Evolutionary conservation across 345 rosid genomes (phyloP).

Genomic region (Brassica nigra): DNA sequence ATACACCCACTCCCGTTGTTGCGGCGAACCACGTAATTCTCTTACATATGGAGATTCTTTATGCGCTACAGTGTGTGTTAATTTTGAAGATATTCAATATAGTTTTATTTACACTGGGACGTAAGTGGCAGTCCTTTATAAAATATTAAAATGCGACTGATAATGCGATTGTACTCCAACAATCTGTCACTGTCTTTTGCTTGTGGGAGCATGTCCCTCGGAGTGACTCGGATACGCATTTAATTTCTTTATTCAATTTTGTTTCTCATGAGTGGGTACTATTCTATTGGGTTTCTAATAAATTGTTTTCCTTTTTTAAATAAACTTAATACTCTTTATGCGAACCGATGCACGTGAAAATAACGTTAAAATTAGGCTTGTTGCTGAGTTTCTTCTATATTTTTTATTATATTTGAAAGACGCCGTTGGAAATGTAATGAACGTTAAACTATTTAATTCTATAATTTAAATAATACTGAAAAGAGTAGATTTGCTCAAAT

Average conservation of each 20-base stretch:
- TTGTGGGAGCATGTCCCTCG: slow-evolving; percentile 46
- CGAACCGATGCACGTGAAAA: slow-evolving; percentile 41
- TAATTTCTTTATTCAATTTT: slow-evolving; percentile 23
- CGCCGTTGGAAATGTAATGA: neutral
- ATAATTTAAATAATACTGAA: neutral
- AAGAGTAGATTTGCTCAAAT: neutral
- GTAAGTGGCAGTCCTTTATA: slow-evolving; percentile 8
- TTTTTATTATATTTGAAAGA: neutral
- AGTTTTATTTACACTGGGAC: neutral
- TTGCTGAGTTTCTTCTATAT: neutral
- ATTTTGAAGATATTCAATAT: neutral
- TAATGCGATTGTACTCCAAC: slow-evolving; percentile 41
- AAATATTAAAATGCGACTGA: slow-evolving; percentile 10
- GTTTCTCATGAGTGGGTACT: slow-evolving; percentile 19
- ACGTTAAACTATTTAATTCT: neutral
- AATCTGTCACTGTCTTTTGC: slow-evolving; percentile 38
- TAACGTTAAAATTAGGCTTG: slow-evolving; percentile 22
- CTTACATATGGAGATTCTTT: neutral
- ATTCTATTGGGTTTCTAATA: slow-evolving; percentile 8
- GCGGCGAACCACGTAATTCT: neutral
- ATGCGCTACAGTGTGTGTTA: neutral
- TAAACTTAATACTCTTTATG: neutral
- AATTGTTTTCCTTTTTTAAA: neutral
- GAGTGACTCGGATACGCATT: slow-evolving; percentile 44
- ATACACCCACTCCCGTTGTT: neutral